Percentiles rank a stretch among this genome's conserved stretches.
These are phyloP conservation scores for Yamadazyma spencermartinsiae DNA, from an alignment of 1,139 yeast species.

Conservation along the genomic window DNA sequence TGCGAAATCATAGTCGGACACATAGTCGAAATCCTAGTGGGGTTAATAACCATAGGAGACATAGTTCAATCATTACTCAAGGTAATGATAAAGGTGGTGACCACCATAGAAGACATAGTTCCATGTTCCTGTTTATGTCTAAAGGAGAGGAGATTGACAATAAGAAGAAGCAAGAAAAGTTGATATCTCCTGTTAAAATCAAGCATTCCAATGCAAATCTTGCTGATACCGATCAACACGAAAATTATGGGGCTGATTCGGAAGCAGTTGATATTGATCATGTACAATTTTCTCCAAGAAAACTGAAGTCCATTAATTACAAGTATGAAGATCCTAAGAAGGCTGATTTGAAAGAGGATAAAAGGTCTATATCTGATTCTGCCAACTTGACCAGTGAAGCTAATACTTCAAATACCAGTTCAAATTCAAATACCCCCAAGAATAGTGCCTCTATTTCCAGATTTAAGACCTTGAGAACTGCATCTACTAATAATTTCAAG, in stretches of 20 bases:
- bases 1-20: not conserved
- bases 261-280: constrained; percentile 34
- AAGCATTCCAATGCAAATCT: constrained; percentile 18
- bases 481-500: constrained; percentile 47
- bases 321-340: constrained; percentile 16
- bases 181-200: constrained; percentile 28
- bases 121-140: constrained; percentile 14
- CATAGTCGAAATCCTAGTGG: constrained; percentile 2
- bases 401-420: constrained; percentile 10
- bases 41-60: constrained; percentile 29
- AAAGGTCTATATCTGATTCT: constrained; percentile 35
- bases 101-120: constrained; percentile 30
- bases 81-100: constrained; percentile 10
- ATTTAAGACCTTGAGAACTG: constrained; percentile 43
- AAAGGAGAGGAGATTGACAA: constrained; percentile 13
- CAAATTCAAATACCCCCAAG: constrained; percentile 11
- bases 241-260: constrained; percentile 2
- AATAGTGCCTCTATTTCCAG: constrained; percentile 24
- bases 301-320: constrained; percentile 26
- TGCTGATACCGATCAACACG: constrained; percentile 7
- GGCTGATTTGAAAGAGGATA: constrained; percentile 20
- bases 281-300: constrained; percentile 39
- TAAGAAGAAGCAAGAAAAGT: constrained; percentile 14
- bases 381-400: constrained; percentile 1
- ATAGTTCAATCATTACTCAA: constrained; percentile 28